These are phyloP conservation scores for Marchantia paleacea DNA, from an alignment of 225 moss, liverwort and hornwort genomes.

Conservation along the genomic window DNA sequence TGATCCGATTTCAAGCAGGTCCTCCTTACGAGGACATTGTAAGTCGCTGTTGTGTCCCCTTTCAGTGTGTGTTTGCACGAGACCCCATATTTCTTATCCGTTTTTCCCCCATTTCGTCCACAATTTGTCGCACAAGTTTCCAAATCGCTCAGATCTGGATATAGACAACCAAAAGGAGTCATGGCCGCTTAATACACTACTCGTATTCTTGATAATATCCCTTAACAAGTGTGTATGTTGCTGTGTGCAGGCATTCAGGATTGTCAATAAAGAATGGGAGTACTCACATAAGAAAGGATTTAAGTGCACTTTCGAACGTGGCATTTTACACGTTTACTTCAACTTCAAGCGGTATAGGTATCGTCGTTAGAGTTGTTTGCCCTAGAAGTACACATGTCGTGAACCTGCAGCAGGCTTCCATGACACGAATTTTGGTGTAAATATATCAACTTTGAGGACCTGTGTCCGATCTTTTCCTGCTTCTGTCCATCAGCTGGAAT, in stretches of 20 bases:
- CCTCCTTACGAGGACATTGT: conserved; percentile 96
- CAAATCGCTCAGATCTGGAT: not conserved
- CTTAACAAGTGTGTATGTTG: not conserved
- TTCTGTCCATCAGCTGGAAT: not conserved
- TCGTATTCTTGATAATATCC: not conserved
- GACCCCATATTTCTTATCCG: not conserved
- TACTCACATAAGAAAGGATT: conserved; percentile 95
- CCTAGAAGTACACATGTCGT: not conserved
- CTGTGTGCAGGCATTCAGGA: conserved; percentile 62
- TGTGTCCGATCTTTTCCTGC: not conserved
- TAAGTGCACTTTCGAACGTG: conserved; percentile 94
- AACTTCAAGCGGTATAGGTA: conserved; percentile 93
- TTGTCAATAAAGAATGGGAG: conserved; percentile 98
- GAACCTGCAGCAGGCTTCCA: not conserved
- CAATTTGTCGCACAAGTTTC: not conserved
- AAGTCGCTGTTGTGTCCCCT: conserved; percentile 13
- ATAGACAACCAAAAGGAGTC: not conserved
- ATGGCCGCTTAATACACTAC: too few species aligned
- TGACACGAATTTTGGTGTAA: not conserved
- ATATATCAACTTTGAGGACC: not conserved
- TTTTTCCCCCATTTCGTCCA: not conserved
- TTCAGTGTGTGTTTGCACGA: not conserved
- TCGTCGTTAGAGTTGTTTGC: conserved; percentile 47
- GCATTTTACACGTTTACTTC: conserved; percentile 91
- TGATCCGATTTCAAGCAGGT: conserved; percentile 89